Conservation (phyloP, 805 yeast genomes). For the Barnettozyma botsteinii region DNA sequence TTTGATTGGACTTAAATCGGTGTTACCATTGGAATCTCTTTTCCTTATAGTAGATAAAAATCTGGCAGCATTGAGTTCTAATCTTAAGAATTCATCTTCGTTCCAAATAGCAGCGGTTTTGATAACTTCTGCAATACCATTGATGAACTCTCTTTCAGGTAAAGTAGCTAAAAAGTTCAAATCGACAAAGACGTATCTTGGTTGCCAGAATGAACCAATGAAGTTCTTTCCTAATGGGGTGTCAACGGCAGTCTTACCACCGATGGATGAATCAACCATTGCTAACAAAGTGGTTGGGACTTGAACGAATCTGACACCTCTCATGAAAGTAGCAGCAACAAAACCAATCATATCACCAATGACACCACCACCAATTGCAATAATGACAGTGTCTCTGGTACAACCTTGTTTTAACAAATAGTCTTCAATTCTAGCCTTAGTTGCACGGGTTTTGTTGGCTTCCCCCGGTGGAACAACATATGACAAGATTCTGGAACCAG, state of each 20-base stretch:
- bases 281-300: slow-evolving; percentile 90
- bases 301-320: slow-evolving; percentile 92
- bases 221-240: slow-evolving; percentile 95
- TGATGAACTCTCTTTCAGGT: slow-evolving; percentile 90
- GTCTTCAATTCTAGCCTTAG: slow-evolving; percentile 92
- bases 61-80: slow-evolving; percentile 66
- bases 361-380: slow-evolving; percentile 97
- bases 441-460: slow-evolving; percentile 76
- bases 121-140: slow-evolving; percentile 97
- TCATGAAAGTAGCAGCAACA: slow-evolving; percentile 99
- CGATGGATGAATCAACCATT: slow-evolving; percentile 97
- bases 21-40: slow-evolving; percentile 40
- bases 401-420: slow-evolving; percentile 77
- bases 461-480: slow-evolving; percentile 91
- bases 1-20: slow-evolving; percentile 62
- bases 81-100: slow-evolving; percentile 76
- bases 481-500: slow-evolving; percentile 57
- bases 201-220: slow-evolving; percentile 97
- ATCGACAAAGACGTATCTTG: slow-evolving; percentile 81
- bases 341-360: slow-evolving; percentile 99
- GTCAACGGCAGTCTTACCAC: slow-evolving; percentile 98
- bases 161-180: slow-evolving; percentile 79
- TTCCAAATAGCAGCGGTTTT: slow-evolving; percentile 99
- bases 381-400: slow-evolving; percentile 89
- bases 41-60: slow-evolving; percentile 64